A percentile compares a stretch with the other conserved stretches of the same genome.
phyloP scores from a whole-genome alignment of 441 rosid genomes.

The Corymbia citriodora region DNA sequence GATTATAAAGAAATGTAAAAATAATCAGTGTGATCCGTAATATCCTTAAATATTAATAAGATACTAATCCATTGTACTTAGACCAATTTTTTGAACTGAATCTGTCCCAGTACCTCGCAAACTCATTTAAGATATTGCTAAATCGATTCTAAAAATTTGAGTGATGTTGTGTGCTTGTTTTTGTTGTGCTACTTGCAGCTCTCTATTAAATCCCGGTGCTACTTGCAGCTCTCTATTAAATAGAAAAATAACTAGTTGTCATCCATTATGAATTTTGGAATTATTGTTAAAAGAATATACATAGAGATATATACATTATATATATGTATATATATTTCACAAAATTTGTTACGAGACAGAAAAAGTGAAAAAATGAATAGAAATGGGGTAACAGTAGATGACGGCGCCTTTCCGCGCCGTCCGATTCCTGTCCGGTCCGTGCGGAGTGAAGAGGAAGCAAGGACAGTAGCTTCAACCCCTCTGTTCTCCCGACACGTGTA shows the following conservation, averaged over 20 bases:
- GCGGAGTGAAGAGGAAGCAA: background rate
- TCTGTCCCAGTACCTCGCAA: background rate
- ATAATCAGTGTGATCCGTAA: background rate
- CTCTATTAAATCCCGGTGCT: background rate
- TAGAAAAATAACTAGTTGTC: background rate
- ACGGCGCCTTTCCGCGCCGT: background rate
- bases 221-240: background rate
- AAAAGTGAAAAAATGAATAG: background rate
- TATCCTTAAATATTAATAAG: background rate
- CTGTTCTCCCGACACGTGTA: background rate
- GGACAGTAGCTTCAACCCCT: background rate
- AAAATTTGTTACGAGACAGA: background rate
- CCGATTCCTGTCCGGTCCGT: background rate
- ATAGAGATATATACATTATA: background rate
- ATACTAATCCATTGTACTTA: background rate
- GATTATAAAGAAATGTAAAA: background rate
- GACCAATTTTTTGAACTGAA: background rate
- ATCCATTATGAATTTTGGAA: background rate
- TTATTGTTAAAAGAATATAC: background rate
- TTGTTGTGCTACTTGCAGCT: too few species aligned
- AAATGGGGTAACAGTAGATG: background rate
- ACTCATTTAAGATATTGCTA: background rate
- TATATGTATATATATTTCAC: too few species aligned
- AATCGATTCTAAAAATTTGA: background rate
- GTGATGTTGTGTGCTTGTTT: background rate